phyloP scores from a whole-genome alignment of 441 rosid genomes.

The Gossypium schwendimanii region DNA sequence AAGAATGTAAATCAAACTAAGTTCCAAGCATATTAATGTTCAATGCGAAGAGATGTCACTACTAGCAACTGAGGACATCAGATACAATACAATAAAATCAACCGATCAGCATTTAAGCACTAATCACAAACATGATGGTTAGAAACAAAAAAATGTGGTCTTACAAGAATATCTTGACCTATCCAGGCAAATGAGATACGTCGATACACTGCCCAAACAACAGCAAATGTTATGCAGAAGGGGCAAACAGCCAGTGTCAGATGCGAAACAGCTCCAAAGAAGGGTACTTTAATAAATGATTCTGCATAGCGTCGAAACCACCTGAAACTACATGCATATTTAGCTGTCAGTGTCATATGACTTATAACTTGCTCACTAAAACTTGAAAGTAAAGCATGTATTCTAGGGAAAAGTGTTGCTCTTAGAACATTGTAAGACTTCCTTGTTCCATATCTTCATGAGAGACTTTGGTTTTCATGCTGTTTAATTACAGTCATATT shows the following conservation, averaged over 20 bases:
- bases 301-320: constrained; percentile 69
- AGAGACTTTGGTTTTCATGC: not conserved
- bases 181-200: constrained; percentile 58
- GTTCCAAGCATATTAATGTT: not conserved
- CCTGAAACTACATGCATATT: constrained; percentile 46
- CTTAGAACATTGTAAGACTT: not conserved
- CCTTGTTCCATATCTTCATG: not conserved
- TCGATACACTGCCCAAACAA: constrained; percentile 68
- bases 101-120: not conserved
- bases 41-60: not conserved
- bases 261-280: constrained; percentile 78
- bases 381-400: not conserved
- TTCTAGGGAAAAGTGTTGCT: not conserved
- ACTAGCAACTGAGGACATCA: not conserved
- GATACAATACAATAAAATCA: not conserved
- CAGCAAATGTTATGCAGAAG: constrained; percentile 88
- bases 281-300: constrained; percentile 68
- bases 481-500: not conserved
- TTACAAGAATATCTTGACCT: constrained; percentile 83
- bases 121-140: not conserved
- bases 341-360: constrained; percentile 36
- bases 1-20: not conserved
- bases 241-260: constrained; percentile 86
- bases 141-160: constrained; percentile 22
- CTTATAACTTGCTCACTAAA: not conserved